A percentile compares a stretch with the other conserved stretches of the same genome.
phyloP scores from a whole-genome alignment of 148 eudicot genomes.

The Dianthus caryophyllus region DNA sequence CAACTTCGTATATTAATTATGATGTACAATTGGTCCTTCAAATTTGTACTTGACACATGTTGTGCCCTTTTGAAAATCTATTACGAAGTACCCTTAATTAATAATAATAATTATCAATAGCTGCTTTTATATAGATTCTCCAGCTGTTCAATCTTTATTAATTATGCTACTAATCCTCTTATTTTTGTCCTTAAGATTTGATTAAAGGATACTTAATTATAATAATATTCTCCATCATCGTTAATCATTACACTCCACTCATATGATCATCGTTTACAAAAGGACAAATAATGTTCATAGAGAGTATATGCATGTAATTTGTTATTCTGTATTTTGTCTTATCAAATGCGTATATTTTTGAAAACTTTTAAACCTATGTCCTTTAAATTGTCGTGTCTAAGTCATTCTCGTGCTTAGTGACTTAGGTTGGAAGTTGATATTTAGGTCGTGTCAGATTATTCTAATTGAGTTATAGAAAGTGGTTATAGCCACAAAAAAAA shows the following conservation, averaged over 20 bases:
- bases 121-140: not conserved
- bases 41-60: not conserved
- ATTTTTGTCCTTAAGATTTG: not conserved
- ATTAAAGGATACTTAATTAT: not conserved
- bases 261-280: not conserved
- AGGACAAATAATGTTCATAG: not conserved
- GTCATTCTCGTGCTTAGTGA: too few relatives aligned
- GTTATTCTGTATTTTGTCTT: too few relatives aligned
- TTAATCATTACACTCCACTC: not conserved
- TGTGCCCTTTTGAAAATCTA: not conserved
- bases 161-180: constrained; percentile 1
- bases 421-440: too few relatives aligned
- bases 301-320: too few relatives aligned
- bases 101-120: not conserved
- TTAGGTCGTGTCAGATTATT: too few relatives aligned
- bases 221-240: not conserved
- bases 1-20: too few relatives aligned
- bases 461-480: too few relatives aligned
- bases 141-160: not conserved
- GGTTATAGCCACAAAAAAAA: too few relatives aligned
- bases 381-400: too few relatives aligned
- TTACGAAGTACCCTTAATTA: too few relatives aligned
- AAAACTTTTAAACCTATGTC: too few relatives aligned
- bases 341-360: too few relatives aligned
- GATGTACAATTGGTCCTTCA: not conserved